phyloP scores from a whole-genome alignment of 345 rosid species.

The Salix purpurea region DNA sequence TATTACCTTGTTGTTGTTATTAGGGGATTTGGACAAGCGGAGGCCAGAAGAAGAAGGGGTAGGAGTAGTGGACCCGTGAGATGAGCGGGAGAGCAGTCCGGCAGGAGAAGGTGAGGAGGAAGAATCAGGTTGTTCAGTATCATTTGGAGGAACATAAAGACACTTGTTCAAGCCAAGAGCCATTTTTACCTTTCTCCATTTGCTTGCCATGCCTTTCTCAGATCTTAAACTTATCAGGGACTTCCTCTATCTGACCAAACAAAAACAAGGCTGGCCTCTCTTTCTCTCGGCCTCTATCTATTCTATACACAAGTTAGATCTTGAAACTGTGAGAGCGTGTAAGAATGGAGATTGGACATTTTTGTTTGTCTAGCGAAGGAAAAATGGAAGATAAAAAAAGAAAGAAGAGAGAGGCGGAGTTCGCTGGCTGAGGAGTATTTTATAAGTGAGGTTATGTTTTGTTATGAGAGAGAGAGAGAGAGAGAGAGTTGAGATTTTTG shows the following conservation, averaged over 20 bases:
- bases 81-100: constrained; percentile 35
- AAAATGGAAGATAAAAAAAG: not conserved
- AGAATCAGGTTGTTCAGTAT: constrained; percentile 5
- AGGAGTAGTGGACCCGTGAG: constrained; percentile 41
- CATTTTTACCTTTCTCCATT: constrained; percentile 76
- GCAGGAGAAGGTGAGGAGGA: constrained; percentile 22
- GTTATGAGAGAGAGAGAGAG: not conserved
- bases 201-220: constrained; percentile 56
- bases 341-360: not conserved
- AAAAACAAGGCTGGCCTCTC: not conserved
- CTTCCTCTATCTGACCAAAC: not conserved
- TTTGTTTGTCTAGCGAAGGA: not conserved
- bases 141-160: constrained; percentile 55
- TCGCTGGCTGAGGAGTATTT: constrained; percentile 5
- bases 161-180: constrained; percentile 73
- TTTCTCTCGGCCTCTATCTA: not conserved
- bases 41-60: constrained; percentile 66
- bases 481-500: constrained; percentile 31
- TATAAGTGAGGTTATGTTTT: constrained; percentile 11
- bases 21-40: constrained; percentile 47
- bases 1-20: constrained; percentile 59
- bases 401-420: not conserved
- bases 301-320: not conserved
- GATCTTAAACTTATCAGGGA: not conserved
- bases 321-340: too few species aligned